Evolutionary conservation across 2,329 filamentous ascomycete species (phyloP), one percentile per base, ranked within the genome.

Genomic region (Cercospora canescens): DNA sequence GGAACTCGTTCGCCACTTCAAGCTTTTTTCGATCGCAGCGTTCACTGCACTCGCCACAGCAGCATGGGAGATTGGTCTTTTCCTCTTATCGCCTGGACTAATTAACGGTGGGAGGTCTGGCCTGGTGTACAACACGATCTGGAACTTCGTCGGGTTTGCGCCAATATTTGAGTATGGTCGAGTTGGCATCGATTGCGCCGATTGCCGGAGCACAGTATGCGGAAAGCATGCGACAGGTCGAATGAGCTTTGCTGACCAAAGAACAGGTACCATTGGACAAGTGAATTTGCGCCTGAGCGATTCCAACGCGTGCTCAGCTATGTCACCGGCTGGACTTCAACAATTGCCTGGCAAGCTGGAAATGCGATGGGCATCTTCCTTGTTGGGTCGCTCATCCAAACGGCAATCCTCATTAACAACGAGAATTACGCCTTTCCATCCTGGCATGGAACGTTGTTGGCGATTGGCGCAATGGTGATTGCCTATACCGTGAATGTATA

Each of bases 391-490:
- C 71, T 84, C 48, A 83, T 85, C 39, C 82, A 84, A 63, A 77
- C 79, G 2, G 74, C 81, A 11, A 79, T 82, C 24, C 75, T 78
- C 59, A 76, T 82, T 66, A 80, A 81, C 39, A 68, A 80, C 54
- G 79, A 81, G 0, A 72, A 76, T 8, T 85, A 84, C 63, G 67
- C 69, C 0, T 75, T 78, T 0, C 76, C 78, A 6, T 77, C 76
- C 48, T 85, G 82, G 82, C 82, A 85, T 41, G 82, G 80, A 12
- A 85, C 82, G 0, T 74, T 85, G 1, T 80, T 84, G 64, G 80
- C 83, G 9, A 81, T 83, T 63, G 80, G 80, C 1, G 78, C 83
- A 57, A 79, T 81, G 21, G 60, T 80, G 4, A 67, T 84, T 4
- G 80, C 80, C 28, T 80, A 80, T 71, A 65, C 79, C 2, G 76